A percentile compares a stretch with the other conserved stretches of the same genome.
Conservation (phyloP, 805 yeast species). For the Candida qinlingensis region DNA sequence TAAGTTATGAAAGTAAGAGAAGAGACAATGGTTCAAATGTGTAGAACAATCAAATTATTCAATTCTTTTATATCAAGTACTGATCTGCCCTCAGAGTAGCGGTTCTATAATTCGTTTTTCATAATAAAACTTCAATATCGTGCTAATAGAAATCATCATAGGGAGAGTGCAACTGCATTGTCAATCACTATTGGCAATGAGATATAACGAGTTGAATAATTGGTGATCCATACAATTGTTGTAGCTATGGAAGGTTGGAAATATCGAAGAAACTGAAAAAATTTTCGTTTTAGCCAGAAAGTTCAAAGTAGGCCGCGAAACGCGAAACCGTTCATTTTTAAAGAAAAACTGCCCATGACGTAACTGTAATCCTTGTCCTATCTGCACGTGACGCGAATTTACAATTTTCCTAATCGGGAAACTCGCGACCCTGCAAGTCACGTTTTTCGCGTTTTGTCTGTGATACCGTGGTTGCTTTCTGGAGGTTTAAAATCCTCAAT, state of each 20-base stretch:
- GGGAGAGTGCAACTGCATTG: neutral
- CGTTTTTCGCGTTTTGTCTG: neutral
- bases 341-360: too few relatives aligned
- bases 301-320: too few relatives aligned
- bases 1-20: too few relatives aligned
- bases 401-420: neutral
- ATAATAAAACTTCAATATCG: slow-evolving; percentile 3
- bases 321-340: too few relatives aligned
- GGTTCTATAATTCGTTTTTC: slow-evolving; percentile 11
- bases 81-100: slow-evolving; percentile 11
- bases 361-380: neutral
- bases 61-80: too few relatives aligned
- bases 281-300: too few relatives aligned
- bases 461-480: neutral
- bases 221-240: neutral
- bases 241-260: neutral
- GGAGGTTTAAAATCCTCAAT: neutral
- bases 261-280: neutral
- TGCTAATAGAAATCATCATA: slow-evolving; percentile 8
- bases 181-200: neutral
- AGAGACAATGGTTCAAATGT: too few relatives aligned
- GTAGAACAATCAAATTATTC: too few relatives aligned
- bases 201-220: neutral
- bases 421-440: neutral
- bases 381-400: neutral